Evolutionary conservation across 768 basidiomycete species (phyloP).

Genomic region (Russula sp.): DNA sequence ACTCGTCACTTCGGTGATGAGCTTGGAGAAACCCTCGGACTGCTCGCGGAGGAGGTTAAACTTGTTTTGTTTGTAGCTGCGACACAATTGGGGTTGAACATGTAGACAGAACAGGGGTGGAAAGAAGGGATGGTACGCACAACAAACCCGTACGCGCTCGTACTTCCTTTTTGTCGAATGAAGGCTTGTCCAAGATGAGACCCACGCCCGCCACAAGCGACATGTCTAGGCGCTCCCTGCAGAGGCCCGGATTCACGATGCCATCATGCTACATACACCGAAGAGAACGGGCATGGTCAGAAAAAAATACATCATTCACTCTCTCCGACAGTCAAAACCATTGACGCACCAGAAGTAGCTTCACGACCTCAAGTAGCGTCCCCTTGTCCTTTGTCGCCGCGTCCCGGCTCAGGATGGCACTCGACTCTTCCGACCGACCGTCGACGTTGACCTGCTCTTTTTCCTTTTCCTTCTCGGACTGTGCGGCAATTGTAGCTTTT

Average conservation of each 20-base stretch:
- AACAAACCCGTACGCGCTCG: conserved; percentile 73
- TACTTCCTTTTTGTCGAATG: conserved; percentile 74
- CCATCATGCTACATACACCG: conserved; percentile 40
- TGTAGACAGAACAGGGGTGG: neutral
- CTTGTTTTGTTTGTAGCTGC: conserved; percentile 96
- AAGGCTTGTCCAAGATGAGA: conserved; percentile 57
- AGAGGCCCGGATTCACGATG: conserved; percentile 51
- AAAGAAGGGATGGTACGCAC: conserved; percentile 38
- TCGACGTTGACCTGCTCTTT: conserved; percentile 9
- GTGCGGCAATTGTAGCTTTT: conserved; percentile 31
- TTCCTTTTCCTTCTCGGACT: conserved; percentile 10
- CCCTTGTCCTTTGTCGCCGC: conserved; percentile 58
- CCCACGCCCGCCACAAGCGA: conserved; percentile 54
- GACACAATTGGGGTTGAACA: neutral
- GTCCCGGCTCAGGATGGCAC: conserved; percentile 36
- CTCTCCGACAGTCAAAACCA: conserved; percentile 34
- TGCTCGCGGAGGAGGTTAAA: conserved; percentile 97
- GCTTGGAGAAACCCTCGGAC: conserved; percentile 94
- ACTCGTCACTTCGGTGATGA: conserved; percentile 75
- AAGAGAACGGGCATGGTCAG: neutral
- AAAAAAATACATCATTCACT: neutral
- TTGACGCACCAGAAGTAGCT: conserved; percentile 11
- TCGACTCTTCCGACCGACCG: conserved; percentile 9
- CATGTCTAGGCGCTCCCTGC: conserved; percentile 70
- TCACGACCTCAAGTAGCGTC: conserved; percentile 46